phyloP scores from a whole-genome alignment of 2,329 filamentous ascomycete genomes.

The Sphaerostilbella broomeana region DNA sequence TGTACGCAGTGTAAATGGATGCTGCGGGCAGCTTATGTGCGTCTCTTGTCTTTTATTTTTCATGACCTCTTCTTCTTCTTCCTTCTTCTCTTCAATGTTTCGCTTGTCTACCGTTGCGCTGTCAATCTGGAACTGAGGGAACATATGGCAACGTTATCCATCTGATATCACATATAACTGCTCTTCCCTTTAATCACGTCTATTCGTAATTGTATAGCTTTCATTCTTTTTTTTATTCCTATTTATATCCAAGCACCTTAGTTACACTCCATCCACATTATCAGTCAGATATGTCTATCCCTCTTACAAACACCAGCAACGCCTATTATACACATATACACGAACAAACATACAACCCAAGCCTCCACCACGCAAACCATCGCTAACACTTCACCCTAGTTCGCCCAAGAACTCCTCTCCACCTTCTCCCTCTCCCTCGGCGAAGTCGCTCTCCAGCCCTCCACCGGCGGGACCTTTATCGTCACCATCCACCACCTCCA shows the following conservation, averaged over 20 bases:
- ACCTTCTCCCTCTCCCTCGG: slow-evolving; percentile 81
- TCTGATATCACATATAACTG: no score
- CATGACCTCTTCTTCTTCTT: slow-evolving; percentile 1
- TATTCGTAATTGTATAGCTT: no score
- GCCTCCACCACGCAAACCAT: no score
- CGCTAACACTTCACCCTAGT: slow-evolving; percentile 49
- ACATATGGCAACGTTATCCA: no score
- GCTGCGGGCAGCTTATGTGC: slow-evolving; percentile 76
- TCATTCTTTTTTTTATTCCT: no score
- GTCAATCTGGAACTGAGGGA: no score
- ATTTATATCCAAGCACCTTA: no score
- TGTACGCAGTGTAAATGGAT: slow-evolving; percentile 96
- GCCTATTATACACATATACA: neutral
- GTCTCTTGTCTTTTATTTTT: slow-evolving; percentile 20
- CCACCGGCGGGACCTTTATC: slow-evolving; percentile 76
- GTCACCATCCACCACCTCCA: slow-evolving; percentile 53
- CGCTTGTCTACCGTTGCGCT: no score
- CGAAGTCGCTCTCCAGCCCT: slow-evolving; percentile 80
- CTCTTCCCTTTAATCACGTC: no score
- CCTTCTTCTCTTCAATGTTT: neutral
- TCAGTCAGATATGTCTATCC: no score
- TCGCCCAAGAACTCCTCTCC: slow-evolving; percentile 88
- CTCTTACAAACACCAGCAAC: neutral
- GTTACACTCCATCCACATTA: no score
- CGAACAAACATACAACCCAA: neutral